Base-by-base conservation (phyloP, 306 rosid genomes). In the Pueraria montana region DNA sequence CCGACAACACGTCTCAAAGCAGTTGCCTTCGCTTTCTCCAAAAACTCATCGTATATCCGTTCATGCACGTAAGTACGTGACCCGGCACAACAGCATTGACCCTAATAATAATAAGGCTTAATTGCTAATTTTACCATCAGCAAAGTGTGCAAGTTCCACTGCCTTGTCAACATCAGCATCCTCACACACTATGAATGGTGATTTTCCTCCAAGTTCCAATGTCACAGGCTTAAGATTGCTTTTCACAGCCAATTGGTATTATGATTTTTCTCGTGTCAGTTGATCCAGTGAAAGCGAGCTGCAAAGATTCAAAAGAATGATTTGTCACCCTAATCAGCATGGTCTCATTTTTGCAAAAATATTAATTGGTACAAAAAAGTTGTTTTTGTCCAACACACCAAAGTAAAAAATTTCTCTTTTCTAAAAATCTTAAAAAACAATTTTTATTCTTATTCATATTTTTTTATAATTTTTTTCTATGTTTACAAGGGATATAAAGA, bases 11-110 rank as follows among this genome's bases (percentile, higher is more conserved):
- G 93, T 27, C 52, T 88, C 58, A 87, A 9, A 55, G 93, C 92
- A 7, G 91, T 87, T 1, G 90, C 90, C 87, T 46, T 92, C 0
- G 93, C 78, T 78, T 91, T 92, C 84, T 88, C 93, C 17, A 89
- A 5, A 75, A 92, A 89, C 78, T 89, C 97, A 7, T 91, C 95
- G n/a, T 92, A 87, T 11, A 87, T 80, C 6, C 86, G 81, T 67
- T 92, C 92, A 34, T 92, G 97, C 4, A 92, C 97, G 30, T 23
- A 91, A 1, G 97, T 92, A 18, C 89, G 93, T 71, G 93, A 91
- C 23, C 95, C 97, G 2, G 95, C 93, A 75, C 93, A 89, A 50
- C 95, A 92, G 66, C 97, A 92, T 87, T 92, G 97, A 12, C 94
- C 93, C 73, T 65, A 69, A 90, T 4, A 72, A 50, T 16, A 17